Conservation (phyloP, 495 filamentous ascomycete genomes). For the Penicillium maclennaniae region DNA sequence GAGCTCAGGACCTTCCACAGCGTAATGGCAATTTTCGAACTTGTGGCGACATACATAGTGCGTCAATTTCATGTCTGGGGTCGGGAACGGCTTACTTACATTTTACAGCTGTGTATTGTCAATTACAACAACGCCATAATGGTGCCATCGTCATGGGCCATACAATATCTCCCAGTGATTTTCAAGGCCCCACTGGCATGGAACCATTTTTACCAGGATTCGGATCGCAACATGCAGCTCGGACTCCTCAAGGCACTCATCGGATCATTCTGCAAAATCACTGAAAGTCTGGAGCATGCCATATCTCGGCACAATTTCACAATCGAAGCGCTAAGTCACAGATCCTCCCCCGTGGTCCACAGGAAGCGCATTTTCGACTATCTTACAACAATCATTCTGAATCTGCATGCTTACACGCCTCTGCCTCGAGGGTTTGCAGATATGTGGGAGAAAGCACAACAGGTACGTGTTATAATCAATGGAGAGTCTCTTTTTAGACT, state of each 20-base stretch:
- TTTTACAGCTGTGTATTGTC: constrained; percentile 5
- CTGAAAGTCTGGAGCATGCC: background rate
- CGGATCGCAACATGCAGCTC: too few relatives aligned
- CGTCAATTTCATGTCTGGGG: background rate
- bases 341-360: background rate
- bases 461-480: background rate
- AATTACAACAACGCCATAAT: constrained; percentile 7
- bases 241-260: background rate
- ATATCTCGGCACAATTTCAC: background rate
- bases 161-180: constrained; percentile 3
- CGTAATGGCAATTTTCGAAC: background rate
- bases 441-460: background rate
- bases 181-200: background rate
- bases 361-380: constrained; percentile 8
- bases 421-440: background rate
- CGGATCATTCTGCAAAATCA: background rate
- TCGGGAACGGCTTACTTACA: background rate
- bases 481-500: background rate
- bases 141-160: constrained; percentile 12
- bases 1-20: background rate
- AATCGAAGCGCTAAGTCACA: constrained; percentile 1
- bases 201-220: background rate
- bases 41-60: background rate
- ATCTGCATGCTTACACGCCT: constrained; percentile 6
- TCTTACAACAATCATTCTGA: constrained; percentile 8